These are phyloP conservation scores for Adansonia gregorii DNA, from an alignment of 441 rosid genomes.

Conservation along the genomic window DNA sequence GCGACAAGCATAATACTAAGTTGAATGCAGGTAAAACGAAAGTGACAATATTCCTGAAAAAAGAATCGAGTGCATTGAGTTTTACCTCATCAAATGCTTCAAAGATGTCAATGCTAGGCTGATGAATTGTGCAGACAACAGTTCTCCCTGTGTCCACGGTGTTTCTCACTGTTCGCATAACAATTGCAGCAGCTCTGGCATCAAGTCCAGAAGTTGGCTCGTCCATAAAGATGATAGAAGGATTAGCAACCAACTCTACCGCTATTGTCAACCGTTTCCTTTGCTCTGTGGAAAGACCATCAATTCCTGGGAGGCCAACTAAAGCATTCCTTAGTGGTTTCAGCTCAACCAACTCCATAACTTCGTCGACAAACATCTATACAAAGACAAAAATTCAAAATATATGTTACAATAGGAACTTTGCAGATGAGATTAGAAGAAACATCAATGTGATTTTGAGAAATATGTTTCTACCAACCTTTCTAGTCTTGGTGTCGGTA, in stretches of 20 bases:
- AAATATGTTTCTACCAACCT: constrained; percentile 35
- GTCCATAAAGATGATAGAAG: constrained; percentile 91
- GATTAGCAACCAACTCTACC: constrained; percentile 89
- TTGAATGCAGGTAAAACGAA: constrained; percentile 1
- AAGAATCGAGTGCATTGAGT: neutral
- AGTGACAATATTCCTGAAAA: neutral
- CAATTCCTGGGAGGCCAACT: constrained; percentile 85
- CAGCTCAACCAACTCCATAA: constrained; percentile 83
- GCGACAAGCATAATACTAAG: constrained; percentile 30
- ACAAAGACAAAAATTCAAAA: neutral
- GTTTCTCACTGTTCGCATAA: constrained; percentile 85
- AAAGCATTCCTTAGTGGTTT: constrained; percentile 59
- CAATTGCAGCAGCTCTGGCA: constrained; percentile 92
- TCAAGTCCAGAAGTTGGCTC: constrained; percentile 95
- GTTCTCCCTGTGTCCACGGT: constrained; percentile 91
- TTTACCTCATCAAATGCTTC: constrained; percentile 91
- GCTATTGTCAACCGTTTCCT: constrained; percentile 88
- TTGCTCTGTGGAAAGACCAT: constrained; percentile 84
- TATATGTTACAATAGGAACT: constrained; percentile 9
- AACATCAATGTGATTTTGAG: neutral
- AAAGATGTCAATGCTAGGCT: constrained; percentile 90
- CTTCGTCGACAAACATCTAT: constrained; percentile 85
- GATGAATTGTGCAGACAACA: constrained; percentile 93
- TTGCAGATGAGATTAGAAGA: neutral
- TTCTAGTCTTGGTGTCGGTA: constrained; percentile 50